Evolutionary conservation across 2,329 filamentous ascomycete species (phyloP), one percentile per base, ranked within the genome.

Genomic region (Emmonsiellopsis sp.): DNA sequence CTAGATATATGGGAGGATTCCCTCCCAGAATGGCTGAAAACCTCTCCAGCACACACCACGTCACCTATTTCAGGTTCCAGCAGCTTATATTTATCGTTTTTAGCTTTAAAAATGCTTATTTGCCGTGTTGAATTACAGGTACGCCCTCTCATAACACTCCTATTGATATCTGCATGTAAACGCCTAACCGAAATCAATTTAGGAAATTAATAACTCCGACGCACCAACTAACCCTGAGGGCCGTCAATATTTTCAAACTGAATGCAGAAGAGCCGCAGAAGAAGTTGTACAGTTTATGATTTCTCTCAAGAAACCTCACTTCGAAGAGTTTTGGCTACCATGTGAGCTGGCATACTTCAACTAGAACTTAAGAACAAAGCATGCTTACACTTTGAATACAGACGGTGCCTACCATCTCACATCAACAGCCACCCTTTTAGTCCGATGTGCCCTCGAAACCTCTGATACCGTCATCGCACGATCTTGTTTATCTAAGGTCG

Each of bases 321-420:
- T 78, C 52, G 65, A 71, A 31, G 76, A 79, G 57, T 79, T 80
- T 56, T 80, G 77, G 77, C 63, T 80, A 45, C 69, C 71, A 37
- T 73, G 71, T 73, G 65, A 20, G 69, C 62, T 64, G 41, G 1
- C 8, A 44, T 7, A 10, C 16, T 7, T 35, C 4, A 13, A 8
- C n/a, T 3, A 1, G n/a, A 11, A 11, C 41, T 31, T 26, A 50
- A 45, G 5, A 53, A 20, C 15, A 11, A 10, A 15, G 50, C 30
- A 30, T 37, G 41, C 47, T 46, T 53, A 40, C 20, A 20, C 37
- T 35, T 49, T 15, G 20, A 42, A 37, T 13, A 3, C 35, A 70
- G 72, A 76, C 54, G 78, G 76, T 50, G 76, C 76, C 1, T 77
- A 79, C 54, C 69, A 79, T 20, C 68, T 80, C 13, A 78, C 78